Evolutionary conservation across 345 rosid genomes (phyloP), one percentile per base, ranked within the genome.

Genomic region (Brassica juncea): DNA sequence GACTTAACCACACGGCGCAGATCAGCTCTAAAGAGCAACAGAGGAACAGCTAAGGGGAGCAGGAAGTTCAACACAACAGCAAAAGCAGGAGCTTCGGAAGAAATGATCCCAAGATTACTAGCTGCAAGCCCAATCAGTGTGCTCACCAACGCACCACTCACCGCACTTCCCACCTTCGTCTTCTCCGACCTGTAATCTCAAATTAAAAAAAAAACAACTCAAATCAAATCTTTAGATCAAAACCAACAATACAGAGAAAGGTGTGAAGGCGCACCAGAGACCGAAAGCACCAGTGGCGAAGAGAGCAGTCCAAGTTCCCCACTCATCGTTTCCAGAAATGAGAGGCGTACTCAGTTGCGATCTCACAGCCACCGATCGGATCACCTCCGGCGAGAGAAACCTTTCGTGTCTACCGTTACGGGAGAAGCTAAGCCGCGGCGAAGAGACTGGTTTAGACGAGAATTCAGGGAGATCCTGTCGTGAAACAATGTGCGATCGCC

Each of bases 291-390:
- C 90, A 6, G 86, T 83, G 42, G 92, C 85, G 79, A 89, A 88
- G 73, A 94, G 97, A 8, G 91, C 88, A 58, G 97, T 86, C 98
- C 97, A 94, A 25, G 83, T 89, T 77, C 90, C 97, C 97, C 97
- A 92, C 42, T 85, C 85, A 70, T 91, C 98, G 63, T 86, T 81
- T 1, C 94, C 86, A 70, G 91, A 87, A 70, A 91, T 85, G 42
- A 93, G 82, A 69, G 98, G 95, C 72, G 79, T 76, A 54, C 54
- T 86, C 71, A 90, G 55, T 65, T 81, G 86, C 77, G 97, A 94
- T 68, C 87, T 76, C 52, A 85, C 90, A 15, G 85, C 39, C 21
- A 88, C 76, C 34, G 86, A 69, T 77, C 86, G 82, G 74, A 44
- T 52, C 72, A 65, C 8, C 5, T 62, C 70, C 5, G 86, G 85